Conservation (phyloP, 2,329 filamentous ascomycete genomes). For the Colletotrichum sp. region DNA sequence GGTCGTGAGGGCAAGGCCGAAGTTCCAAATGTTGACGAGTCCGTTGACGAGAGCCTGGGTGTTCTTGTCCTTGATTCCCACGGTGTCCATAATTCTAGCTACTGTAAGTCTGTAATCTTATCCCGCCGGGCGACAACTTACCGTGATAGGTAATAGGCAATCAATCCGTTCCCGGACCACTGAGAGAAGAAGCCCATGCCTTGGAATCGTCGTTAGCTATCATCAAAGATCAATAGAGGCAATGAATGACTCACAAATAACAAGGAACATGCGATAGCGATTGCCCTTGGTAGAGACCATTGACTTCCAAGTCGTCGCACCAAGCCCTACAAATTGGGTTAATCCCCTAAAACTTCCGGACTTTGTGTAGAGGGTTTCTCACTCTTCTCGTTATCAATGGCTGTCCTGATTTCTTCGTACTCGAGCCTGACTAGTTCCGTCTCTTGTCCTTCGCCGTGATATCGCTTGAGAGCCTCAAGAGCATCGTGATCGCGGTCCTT, state of each 20-base stretch:
- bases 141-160: conserved; percentile 27
- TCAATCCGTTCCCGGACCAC: conserved; percentile 38
- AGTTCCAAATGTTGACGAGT: conserved; percentile 33
- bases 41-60: conserved; percentile 31
- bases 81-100: conserved; percentile 22
- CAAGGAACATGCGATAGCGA: conserved; percentile 39
- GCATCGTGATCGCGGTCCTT: conserved; percentile 59
- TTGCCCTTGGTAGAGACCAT: conserved; percentile 34
- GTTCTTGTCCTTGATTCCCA: conserved; percentile 27
- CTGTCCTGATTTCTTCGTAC: conserved; percentile 48
- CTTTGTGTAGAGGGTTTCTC: background rate
- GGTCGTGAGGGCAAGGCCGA: conserved; percentile 26
- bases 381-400: conserved; percentile 45
- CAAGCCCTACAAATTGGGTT: conserved; percentile 14
- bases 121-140: background rate
- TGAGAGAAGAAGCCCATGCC: conserved; percentile 49
- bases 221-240: background rate
- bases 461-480: conserved; percentile 56
- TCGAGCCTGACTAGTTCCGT: conserved; percentile 55
- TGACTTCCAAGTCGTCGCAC: conserved; percentile 30
- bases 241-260: conserved; percentile 20
- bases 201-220: background rate
- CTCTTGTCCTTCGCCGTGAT: conserved; percentile 61
- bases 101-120: background rate
- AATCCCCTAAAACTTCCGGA: background rate